phyloP scores from a whole-genome alignment of 352 stramenopile species.

The Aphanomyces invadans region DNA sequence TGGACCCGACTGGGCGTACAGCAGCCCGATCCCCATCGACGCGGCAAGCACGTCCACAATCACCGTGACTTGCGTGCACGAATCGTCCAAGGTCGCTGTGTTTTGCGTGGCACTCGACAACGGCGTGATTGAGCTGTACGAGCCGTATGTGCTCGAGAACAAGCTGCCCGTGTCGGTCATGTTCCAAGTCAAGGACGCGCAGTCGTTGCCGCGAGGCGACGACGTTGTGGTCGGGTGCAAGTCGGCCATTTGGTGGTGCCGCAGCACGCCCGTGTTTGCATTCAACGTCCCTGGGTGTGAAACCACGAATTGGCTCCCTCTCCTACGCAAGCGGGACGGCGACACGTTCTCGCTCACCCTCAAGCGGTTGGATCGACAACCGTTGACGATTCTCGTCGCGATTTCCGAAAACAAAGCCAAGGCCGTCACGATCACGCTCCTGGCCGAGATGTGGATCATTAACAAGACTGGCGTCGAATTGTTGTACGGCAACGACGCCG shows the following conservation, averaged over 20 bases:
- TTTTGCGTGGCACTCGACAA: conserved; percentile 55
- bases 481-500: conserved; percentile 57
- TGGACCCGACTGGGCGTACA: conserved; percentile 5
- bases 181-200: conserved; percentile 43
- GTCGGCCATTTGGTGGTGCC: conserved; percentile 69
- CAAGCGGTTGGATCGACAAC: conserved; percentile 46
- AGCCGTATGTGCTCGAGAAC: conserved; percentile 71
- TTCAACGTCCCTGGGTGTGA: conserved; percentile 56
- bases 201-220: conserved; percentile 30
- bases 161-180: conserved; percentile 63
- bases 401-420: conserved; percentile 41
- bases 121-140: conserved; percentile 39
- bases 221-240: conserved; percentile 47
- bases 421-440: conserved; percentile 41
- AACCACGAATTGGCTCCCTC: conserved; percentile 57
- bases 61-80: conserved; percentile 2
- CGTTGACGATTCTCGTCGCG: conserved; percentile 63
- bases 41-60: not conserved
- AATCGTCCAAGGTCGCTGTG: conserved; percentile 31
- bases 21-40: conserved; percentile 21
- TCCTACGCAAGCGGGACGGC: conserved; percentile 37
- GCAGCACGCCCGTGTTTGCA: conserved; percentile 53
- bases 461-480: conserved; percentile 72
- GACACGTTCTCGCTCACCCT: conserved; percentile 52
- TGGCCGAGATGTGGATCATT: conserved; percentile 72